Evolutionary conservation across 345 rosid genomes (phyloP).

Genomic region (Acer campestre): DNA sequence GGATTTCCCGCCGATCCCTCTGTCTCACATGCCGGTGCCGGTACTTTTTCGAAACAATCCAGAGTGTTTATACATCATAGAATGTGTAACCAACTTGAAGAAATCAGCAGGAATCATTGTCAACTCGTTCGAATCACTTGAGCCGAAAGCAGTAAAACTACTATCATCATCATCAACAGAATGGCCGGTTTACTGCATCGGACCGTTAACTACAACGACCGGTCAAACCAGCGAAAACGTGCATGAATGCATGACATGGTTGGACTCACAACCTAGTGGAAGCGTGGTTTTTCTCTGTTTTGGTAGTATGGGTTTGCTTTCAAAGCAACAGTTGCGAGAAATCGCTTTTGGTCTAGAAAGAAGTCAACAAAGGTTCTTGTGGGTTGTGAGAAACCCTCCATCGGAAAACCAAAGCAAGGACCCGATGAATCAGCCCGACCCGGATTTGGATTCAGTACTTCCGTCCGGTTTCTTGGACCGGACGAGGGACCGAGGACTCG

Average conservation of each 20-base stretch:
- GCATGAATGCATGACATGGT: conserved; percentile 39
- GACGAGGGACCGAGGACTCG: conserved; percentile 32
- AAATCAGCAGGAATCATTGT: conserved; percentile 34
- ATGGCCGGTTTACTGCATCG: conserved; percentile 39
- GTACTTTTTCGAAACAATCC: background rate
- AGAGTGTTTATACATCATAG: too few relatives aligned
- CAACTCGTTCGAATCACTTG: conserved; percentile 40
- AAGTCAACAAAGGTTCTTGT: conserved; percentile 41
- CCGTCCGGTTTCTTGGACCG: conserved; percentile 36
- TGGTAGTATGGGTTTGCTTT: conserved; percentile 39
- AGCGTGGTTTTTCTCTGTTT: conserved; percentile 43
- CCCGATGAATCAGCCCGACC: background rate
- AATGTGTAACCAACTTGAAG: too few relatives aligned
- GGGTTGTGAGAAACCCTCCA: conserved; percentile 47
- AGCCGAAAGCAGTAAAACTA: conserved; percentile 22
- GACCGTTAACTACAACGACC: conserved; percentile 24
- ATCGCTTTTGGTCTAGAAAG: conserved; percentile 45
- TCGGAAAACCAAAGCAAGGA: background rate
- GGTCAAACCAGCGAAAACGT: background rate
- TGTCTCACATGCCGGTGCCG: background rate
- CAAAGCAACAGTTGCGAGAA: conserved; percentile 36
- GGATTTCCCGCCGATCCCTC: too few relatives aligned
- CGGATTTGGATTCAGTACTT: conserved; percentile 10
- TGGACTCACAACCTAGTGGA: conserved; percentile 31
- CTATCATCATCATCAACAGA: conserved; percentile 3